These are phyloP conservation scores for Raffaelea deltoideospora DNA, from an alignment of 2,329 filamentous ascomycete species.

Conservation along the genomic window DNA sequence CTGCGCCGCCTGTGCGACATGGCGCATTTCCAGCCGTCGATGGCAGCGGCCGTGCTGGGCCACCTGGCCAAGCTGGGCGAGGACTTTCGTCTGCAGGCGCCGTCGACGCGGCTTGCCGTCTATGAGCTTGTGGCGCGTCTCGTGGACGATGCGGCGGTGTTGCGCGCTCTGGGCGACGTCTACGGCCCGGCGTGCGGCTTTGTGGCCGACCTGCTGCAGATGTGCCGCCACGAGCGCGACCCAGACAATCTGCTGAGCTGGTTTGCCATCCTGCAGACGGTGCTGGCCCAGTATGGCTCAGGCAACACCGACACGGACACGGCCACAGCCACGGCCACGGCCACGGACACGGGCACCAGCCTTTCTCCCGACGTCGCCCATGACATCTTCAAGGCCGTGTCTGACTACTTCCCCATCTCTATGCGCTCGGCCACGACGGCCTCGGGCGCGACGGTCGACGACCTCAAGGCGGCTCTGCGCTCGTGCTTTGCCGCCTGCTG, in stretches of 20 bases:
- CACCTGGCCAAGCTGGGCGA: conserved; percentile 35
- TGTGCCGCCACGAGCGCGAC: conserved; percentile 40
- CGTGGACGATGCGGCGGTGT: conserved; percentile 18
- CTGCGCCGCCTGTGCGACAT: conserved; percentile 32
- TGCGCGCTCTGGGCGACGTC: conserved; percentile 24
- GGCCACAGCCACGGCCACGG: no score
- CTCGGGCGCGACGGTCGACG: conserved; percentile 36
- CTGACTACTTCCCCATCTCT: conserved; percentile 46
- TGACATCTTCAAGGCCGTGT: conserved; percentile 38
- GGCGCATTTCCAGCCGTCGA: conserved; percentile 33
- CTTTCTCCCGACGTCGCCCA: conserved; percentile 27
- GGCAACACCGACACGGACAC: no score
- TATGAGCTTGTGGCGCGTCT: conserved; percentile 33
- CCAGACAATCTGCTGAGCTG: conserved; percentile 40
- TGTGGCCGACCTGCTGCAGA: conserved; percentile 30
- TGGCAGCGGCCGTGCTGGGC: conserved; percentile 31
- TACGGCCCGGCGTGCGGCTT: conserved; percentile 28
- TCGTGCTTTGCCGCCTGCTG: conserved; percentile 37
- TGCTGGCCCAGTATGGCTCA: conserved; percentile 31
- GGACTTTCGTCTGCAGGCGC: conserved; percentile 38
- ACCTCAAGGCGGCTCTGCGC: conserved; percentile 37
- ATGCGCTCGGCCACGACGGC: conserved; percentile 34
- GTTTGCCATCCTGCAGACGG: conserved; percentile 33
- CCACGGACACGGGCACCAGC: no score
- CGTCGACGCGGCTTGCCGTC: conserved; percentile 34